Evolutionary conservation across 768 basidiomycete species (phyloP).

Genomic region (Naganishia onofrii): DNA sequence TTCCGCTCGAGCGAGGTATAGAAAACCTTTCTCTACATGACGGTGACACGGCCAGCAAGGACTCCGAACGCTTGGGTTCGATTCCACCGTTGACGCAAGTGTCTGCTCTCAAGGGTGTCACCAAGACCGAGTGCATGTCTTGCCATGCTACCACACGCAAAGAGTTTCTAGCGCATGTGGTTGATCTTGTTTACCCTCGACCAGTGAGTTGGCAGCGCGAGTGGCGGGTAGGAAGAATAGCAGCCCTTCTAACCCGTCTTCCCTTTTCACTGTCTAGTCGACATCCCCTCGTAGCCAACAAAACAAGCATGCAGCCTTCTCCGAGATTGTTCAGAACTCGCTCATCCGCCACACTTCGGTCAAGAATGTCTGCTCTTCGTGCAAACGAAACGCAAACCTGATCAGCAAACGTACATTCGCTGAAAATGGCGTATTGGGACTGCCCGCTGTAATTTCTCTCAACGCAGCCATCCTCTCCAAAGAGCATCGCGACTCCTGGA

Average conservation of each 20-base stretch:
- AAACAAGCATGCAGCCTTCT: slow-evolving; percentile 56
- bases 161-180: slow-evolving; percentile 72
- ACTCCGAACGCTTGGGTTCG: slow-evolving; percentile 24
- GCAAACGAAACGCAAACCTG: slow-evolving; percentile 73
- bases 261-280: neutral
- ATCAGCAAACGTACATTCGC: slow-evolving; percentile 55
- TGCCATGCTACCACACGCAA: slow-evolving; percentile 73
- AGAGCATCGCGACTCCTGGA: slow-evolving; percentile 72
- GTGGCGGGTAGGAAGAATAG: slow-evolving; percentile 50
- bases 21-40: neutral
- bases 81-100: slow-evolving; percentile 81
- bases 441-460: slow-evolving; percentile 80
- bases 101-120: slow-evolving; percentile 74
- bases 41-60: slow-evolving; percentile 16
- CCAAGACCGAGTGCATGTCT: slow-evolving; percentile 67
- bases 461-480: slow-evolving; percentile 79
- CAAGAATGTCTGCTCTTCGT: slow-evolving; percentile 79
- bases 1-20: slow-evolving; percentile 32
- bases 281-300: slow-evolving; percentile 19
- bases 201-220: slow-evolving; percentile 56
- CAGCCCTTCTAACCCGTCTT: neutral
- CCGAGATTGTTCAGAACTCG: slow-evolving; percentile 68
- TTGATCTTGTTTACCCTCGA: slow-evolving; percentile 83
- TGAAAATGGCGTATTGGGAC: neutral
- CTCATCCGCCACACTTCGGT: slow-evolving; percentile 76